Evolutionary conservation across 2,329 filamentous ascomycete species (phyloP), one percentile per base, ranked within the genome.

Genomic region (Monosporascus ibericus): DNA sequence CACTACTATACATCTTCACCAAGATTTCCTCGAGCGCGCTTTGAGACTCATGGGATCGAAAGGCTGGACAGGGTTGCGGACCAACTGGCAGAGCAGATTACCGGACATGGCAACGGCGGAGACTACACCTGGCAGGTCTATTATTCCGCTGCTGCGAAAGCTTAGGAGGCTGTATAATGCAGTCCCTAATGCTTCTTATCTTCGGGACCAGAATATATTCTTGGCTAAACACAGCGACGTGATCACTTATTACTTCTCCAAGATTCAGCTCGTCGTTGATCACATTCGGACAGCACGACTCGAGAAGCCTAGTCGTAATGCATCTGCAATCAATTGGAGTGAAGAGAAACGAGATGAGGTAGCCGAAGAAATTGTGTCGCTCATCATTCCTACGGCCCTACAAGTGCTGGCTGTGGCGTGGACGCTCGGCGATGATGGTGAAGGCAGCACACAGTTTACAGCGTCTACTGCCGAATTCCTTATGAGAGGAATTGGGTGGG

Each of bases 141-240:
- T 68, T 38, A 48, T 60, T 2, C 36, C 51, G 20, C 38, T 62
- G 11, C 56, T 65, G 11, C 36, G 30, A 30, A 65, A 62, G 49
- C 52, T 67, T 2, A 63, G 64, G 44, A 63, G 60, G 48, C 25
- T 68, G 6, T 55, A 55, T 24, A 27, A 49, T 24, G 53, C 50
- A 17, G 47, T 53, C 1, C 64, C 61, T 15, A 57, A 42, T 15
- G 58, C 57, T 24, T 58, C 60, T 18, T 40, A 44, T 7, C 51
- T 66, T 9, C n/a, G 30, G 15, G 59, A 57, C 15, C 64, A 66
- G 49, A 65, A 61, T 46, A 27, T 8, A n/a, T 64, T 68, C 40
- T 46, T 66, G 20, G 46, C 55, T 9, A 44, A 61, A 7, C 52
- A 67, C 51, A 48, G 50, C 24, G 55, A 60, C 44, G 48, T 65